Evolutionary conservation across 2,329 filamentous ascomycete genomes (phyloP).

Genomic region (Nigrospora sphaerica): DNA sequence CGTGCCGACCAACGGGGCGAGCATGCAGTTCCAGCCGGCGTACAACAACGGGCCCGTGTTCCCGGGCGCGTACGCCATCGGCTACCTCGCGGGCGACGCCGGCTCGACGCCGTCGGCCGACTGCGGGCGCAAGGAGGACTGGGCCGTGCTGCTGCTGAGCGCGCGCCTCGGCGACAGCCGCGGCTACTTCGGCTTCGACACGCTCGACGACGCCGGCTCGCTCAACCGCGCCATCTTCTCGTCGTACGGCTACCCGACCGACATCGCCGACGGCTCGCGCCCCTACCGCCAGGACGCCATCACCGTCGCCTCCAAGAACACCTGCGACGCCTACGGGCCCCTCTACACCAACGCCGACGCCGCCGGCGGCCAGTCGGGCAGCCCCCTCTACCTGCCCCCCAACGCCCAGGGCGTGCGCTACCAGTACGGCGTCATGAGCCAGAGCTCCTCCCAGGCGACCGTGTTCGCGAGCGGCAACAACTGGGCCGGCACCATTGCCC

Average conservation of each 20-base stretch:
- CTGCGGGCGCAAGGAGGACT: slow-evolving; percentile 16
- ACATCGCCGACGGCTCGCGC: slow-evolving; percentile 4
- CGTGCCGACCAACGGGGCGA: slow-evolving; percentile 9
- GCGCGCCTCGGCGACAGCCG: slow-evolving; percentile 14
- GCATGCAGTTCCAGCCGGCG: slow-evolving; percentile 14
- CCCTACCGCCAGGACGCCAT: slow-evolving; percentile 9
- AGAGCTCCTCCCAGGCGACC: slow-evolving; percentile 2
- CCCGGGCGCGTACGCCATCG: slow-evolving; percentile 6
- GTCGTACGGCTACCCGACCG: slow-evolving; percentile 9
- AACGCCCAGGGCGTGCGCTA: not conserved
- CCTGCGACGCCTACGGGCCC: slow-evolving; percentile 6
- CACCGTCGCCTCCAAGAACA: slow-evolving; percentile 3
- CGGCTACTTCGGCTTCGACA: slow-evolving; percentile 15
- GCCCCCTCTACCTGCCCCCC: slow-evolving; percentile 3
- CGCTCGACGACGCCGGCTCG: slow-evolving; percentile 1
- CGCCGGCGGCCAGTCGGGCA: slow-evolving; percentile 7
- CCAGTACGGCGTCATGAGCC: slow-evolving; percentile 7
- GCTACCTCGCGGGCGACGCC: slow-evolving; percentile 1
- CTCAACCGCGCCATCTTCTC: slow-evolving; percentile 10
- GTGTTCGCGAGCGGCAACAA: slow-evolving; percentile 7
- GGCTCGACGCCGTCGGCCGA: not conserved
- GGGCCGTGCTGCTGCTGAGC: slow-evolving; percentile 17
- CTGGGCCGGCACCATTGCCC: slow-evolving; percentile 4
- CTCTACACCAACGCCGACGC: slow-evolving; percentile 8
- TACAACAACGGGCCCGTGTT: slow-evolving; percentile 13